phyloP scores from a whole-genome alignment of 73 alveolate genomes.

The Diophrys appendiculata region DNA sequence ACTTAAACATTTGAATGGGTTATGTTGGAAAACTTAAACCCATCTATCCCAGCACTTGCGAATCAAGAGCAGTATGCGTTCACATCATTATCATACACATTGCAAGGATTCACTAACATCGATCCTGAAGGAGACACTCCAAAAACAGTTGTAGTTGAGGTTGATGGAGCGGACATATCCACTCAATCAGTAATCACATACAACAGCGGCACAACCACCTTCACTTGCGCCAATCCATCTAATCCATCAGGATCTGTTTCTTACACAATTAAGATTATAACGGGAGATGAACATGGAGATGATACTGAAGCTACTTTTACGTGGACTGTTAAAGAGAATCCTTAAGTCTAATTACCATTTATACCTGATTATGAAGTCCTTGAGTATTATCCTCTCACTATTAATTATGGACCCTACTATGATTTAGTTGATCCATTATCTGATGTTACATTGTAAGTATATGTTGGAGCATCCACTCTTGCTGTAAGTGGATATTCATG shows the following conservation, averaged over 20 bases:
- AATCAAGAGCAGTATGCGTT: background rate
- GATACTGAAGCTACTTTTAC: no score
- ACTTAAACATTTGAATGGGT: background rate
- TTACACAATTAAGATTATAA: background rate
- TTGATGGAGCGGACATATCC: background rate
- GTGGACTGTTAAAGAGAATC: no score
- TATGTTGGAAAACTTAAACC: background rate
- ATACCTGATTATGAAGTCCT: no score
- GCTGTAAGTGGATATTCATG: no score
- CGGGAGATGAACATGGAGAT: background rate
- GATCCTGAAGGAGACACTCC: constrained; percentile 1
- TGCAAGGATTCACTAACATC: background rate
- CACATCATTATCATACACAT: background rate
- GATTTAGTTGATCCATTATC: no score
- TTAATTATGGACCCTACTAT: no score
- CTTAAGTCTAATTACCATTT: no score
- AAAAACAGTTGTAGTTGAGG: background rate
- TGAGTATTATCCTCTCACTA: no score
- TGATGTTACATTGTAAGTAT: no score
- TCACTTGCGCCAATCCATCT: background rate
- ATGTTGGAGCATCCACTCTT: no score
- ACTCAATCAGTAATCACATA: background rate
- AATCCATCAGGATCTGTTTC: background rate
- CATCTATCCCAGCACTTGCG: background rate
- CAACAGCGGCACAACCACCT: background rate